Conservation (phyloP, 306 rosid species). For the Amphicarpaea edgeworthii region DNA sequence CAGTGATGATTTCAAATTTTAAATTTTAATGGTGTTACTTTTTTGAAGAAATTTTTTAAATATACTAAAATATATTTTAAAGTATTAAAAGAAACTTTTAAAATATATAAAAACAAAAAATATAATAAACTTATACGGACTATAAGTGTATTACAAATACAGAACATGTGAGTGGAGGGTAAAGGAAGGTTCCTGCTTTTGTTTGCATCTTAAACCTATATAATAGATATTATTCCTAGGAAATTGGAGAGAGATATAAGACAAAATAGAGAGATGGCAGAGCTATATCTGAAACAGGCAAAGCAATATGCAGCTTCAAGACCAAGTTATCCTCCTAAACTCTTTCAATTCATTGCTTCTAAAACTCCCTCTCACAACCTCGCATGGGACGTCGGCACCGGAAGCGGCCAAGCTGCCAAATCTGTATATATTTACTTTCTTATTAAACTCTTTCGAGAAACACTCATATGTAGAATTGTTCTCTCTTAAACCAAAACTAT, state of each 20-base stretch:
- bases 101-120: too few relatives aligned
- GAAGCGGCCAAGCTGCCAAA: constrained; percentile 87
- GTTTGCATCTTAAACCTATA: neutral
- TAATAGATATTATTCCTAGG: neutral
- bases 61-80: too few relatives aligned
- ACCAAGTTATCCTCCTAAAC: constrained; percentile 67
- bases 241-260: neutral
- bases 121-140: too few relatives aligned
- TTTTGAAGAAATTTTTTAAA: too few relatives aligned
- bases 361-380: constrained; percentile 65
- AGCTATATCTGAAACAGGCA: constrained; percentile 62
- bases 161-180: neutral
- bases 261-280: constrained; percentile 41
- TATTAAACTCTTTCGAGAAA: too few relatives aligned
- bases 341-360: constrained; percentile 75
- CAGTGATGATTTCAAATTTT: too few relatives aligned
- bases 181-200: neutral
- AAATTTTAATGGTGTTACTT: too few relatives aligned
- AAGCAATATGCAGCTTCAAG: constrained; percentile 63
- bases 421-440: constrained; percentile 47
- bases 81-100: too few relatives aligned
- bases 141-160: too few relatives aligned
- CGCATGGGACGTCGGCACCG: constrained; percentile 91
- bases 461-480: neutral
- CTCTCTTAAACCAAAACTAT: neutral